Conservation (phyloP, 2,329 filamentous ascomycete species). For the Massarina eburnea region DNA sequence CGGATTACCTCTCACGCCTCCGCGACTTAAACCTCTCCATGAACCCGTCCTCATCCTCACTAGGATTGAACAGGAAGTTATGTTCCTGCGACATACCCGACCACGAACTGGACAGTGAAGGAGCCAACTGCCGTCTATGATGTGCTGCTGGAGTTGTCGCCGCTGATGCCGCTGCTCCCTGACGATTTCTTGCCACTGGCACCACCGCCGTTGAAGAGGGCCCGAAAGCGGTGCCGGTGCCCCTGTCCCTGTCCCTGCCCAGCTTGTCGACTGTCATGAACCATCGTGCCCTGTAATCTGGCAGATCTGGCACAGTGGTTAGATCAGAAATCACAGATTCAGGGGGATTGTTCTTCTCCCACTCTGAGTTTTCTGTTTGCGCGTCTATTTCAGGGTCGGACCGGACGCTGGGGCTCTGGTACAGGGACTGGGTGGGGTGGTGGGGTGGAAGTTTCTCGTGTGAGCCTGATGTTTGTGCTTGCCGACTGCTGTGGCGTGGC, state of each 20-base stretch:
- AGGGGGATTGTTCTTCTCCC: conserved; percentile 15
- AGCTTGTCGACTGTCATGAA: conserved; percentile 19
- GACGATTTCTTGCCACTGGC: not conserved
- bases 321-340: conserved; percentile 19
- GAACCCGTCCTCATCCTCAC: conserved; percentile 31
- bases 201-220: not conserved
- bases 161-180: not conserved
- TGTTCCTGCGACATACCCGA: conserved; percentile 4
- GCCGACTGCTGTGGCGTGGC: conserved; percentile 14
- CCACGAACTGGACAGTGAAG: not conserved
- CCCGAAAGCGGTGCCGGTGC: not conserved
- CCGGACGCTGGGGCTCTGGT: not conserved
- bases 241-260: not conserved
- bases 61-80: conserved; percentile 29
- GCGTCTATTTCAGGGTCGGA: conserved; percentile 2
- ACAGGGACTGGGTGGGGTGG: not conserved
- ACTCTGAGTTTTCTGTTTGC: conserved; percentile 15
- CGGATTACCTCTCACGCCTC: conserved; percentile 6
- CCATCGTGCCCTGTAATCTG: conserved; percentile 17
- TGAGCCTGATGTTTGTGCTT: conserved; percentile 10
- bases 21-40: conserved; percentile 18
- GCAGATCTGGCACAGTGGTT: conserved; percentile 24
- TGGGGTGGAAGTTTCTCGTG: conserved; percentile 14
- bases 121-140: not conserved
- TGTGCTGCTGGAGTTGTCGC: too few species aligned